phyloP scores from a whole-genome alignment of 2,329 filamentous ascomycete genomes.

The Alternaria gansuensis region DNA sequence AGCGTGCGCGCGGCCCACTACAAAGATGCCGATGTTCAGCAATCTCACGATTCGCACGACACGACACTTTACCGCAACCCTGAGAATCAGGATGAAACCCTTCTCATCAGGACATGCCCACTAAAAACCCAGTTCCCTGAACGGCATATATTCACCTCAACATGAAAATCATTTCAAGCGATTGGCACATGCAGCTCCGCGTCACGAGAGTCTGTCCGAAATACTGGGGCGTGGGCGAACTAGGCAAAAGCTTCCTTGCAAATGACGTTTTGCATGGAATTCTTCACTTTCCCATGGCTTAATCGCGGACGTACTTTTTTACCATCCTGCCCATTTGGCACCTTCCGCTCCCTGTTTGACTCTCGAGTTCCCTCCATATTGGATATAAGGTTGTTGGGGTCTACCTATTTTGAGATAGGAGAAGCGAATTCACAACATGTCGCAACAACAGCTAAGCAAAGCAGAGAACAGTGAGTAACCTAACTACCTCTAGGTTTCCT shows the following conservation, averaged over 20 bases:
- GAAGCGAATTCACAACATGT: constrained; percentile 17
- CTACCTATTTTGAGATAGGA: neutral
- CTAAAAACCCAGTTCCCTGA: neutral
- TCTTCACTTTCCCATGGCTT: constrained; percentile 31
- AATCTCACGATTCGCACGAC: constrained; percentile 13
- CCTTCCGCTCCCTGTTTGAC: constrained; percentile 3
- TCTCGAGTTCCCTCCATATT: neutral
- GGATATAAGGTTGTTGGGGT: constrained; percentile 1
- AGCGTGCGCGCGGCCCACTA: constrained; percentile 3
- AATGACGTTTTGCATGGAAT: constrained; percentile 38
- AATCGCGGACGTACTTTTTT: constrained; percentile 8
- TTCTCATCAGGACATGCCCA: constrained; percentile 8
- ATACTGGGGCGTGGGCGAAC: constrained; percentile 13
- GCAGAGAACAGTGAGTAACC: constrained; percentile 15
- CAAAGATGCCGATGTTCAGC: constrained; percentile 14
- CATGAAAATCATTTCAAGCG: constrained; percentile 3
- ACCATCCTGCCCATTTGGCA: constrained; percentile 6
- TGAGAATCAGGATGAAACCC: constrained; percentile 13
- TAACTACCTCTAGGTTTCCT: neutral
- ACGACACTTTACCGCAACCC: constrained; percentile 14
- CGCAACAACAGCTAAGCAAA: constrained; percentile 16
- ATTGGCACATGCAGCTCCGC: constrained; percentile 12
- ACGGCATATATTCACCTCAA: constrained; percentile 4
- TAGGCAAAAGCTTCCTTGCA: constrained; percentile 25
- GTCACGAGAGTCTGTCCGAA: constrained; percentile 3